phyloP scores from a whole-genome alignment of 306 rosid species.

The Castanopsis chinensis region DNA sequence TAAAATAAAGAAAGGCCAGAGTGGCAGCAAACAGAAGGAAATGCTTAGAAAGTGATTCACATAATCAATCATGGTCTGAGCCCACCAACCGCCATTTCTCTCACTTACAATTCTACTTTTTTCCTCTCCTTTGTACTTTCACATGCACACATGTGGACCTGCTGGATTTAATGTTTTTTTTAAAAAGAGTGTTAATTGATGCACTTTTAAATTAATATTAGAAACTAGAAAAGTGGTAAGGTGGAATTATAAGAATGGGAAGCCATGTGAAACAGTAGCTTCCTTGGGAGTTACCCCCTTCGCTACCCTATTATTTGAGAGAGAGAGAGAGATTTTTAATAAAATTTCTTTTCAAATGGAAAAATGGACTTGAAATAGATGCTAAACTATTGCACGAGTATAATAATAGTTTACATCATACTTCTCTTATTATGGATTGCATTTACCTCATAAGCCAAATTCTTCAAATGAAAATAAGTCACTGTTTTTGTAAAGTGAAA shows the following conservation, averaged over 20 bases:
- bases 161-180: slow-evolving; percentile 21
- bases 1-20: slow-evolving; percentile 6
- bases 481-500: no score
- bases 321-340: background rate
- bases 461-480: no score
- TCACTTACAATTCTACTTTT: slow-evolving; percentile 6
- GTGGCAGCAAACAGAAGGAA: slow-evolving; percentile 35
- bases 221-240: slow-evolving; percentile 19
- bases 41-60: slow-evolving; percentile 50
- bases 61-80: slow-evolving; percentile 49
- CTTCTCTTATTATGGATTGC: no score
- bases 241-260: slow-evolving; percentile 35
- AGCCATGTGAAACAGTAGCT: slow-evolving; percentile 79
- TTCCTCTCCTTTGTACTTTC: slow-evolving; percentile 39
- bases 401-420: no score
- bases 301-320: slow-evolving; percentile 41
- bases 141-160: slow-evolving; percentile 70
- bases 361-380: no score
- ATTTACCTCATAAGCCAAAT: no score
- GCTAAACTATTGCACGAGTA: no score
- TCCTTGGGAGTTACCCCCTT: slow-evolving; percentile 46
- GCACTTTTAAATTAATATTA: slow-evolving; percentile 11
- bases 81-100: slow-evolving; percentile 56
- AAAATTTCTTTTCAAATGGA: no score
- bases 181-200: background rate